Conservation (phyloP, 345 rosid species). For the Eucalyptus virginea region DNA sequence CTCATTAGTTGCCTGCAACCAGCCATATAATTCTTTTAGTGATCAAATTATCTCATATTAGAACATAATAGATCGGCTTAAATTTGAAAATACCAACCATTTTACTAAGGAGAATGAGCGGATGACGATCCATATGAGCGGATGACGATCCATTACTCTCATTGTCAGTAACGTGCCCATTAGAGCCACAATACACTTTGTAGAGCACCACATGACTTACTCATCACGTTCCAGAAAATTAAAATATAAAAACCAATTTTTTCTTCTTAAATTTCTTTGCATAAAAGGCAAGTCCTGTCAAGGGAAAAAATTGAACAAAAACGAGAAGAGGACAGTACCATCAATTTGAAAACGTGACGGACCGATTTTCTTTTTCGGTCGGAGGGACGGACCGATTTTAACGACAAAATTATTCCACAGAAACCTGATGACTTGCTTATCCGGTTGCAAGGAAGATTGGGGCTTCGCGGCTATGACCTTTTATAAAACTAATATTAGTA, state of each 20-base stretch:
- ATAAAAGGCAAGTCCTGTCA: not conserved
- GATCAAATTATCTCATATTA: not conserved
- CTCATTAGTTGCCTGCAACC: not conserved
- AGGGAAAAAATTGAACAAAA: not conserved
- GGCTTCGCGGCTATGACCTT: not conserved
- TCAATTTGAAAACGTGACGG: not conserved
- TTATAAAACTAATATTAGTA: not conserved
- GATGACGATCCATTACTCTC: not conserved
- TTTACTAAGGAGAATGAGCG: not conserved
- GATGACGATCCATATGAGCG: not conserved
- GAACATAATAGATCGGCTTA: not conserved
- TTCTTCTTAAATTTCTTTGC: not conserved
- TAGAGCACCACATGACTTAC: not conserved
- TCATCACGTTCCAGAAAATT: not conserved
- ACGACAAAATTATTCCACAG: not conserved
- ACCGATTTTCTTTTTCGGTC: not conserved
- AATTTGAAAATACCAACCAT: not conserved
- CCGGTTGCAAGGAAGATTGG: not conserved
- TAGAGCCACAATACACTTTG: not conserved
- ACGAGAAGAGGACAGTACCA: not conserved
- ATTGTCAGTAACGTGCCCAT: not conserved
- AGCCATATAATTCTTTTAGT: not conserved
- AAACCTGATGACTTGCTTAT: not conserved
- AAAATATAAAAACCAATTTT: not conserved
- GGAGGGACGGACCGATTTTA: not conserved